These are phyloP conservation scores for Geosmithia flava DNA, from an alignment of 2,329 filamentous ascomycete genomes.

Conservation along the genomic window DNA sequence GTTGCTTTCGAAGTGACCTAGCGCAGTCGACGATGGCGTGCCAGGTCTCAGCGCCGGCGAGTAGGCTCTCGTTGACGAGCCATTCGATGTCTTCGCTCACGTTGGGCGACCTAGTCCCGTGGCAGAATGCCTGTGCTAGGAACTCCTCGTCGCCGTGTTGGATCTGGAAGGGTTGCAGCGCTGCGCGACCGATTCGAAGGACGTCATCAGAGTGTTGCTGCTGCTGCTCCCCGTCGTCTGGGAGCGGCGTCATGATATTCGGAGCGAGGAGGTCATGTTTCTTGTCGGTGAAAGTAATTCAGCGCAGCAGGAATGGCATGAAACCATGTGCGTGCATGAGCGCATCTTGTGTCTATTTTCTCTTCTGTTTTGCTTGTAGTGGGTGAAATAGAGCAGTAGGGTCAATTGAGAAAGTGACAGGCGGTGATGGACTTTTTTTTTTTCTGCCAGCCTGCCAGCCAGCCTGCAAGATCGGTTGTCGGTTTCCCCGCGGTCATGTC, in stretches of 20 bases:
- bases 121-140: slow-evolving; percentile 16
- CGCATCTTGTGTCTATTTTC: no score
- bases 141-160: slow-evolving; percentile 14
- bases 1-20: slow-evolving; percentile 10
- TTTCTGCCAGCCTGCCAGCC: no score
- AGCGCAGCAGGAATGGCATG: not conserved
- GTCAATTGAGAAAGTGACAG: no score
- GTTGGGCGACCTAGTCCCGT: slow-evolving; percentile 9
- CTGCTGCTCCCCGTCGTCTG: not conserved
- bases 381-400: no score
- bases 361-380: no score
- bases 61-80: slow-evolving; percentile 17
- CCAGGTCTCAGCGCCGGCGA: slow-evolving; percentile 20
- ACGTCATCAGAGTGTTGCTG: not conserved
- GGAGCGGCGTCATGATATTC: not conserved
- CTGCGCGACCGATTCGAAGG: slow-evolving; percentile 9
- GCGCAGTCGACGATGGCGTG: slow-evolving; percentile 19
- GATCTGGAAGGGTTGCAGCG: slow-evolving; percentile 19
- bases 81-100: slow-evolving; percentile 9
- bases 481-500: not conserved
- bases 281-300: not conserved
- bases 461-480: not conserved
- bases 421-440: no score
- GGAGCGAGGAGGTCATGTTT: not conserved
- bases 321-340: no score